Percentiles rank a stretch among this genome's conserved stretches.
phyloP scores from a whole-genome alignment of 495 filamentous ascomycete genomes.

The Lepidopterella palustris region DNA sequence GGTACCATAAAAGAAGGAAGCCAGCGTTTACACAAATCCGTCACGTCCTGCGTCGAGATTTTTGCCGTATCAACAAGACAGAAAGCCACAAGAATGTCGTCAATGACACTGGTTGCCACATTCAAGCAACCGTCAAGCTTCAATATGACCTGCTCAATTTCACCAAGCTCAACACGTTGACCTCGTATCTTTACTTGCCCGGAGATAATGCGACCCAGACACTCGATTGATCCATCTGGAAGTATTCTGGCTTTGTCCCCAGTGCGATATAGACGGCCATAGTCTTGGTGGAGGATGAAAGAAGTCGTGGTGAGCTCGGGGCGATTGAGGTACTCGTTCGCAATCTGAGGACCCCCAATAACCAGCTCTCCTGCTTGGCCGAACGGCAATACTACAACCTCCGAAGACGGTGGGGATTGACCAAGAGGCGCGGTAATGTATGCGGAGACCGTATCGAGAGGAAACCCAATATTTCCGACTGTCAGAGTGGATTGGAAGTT shows the following conservation, averaged over 20 bases:
- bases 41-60: conserved; percentile 38
- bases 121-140: conserved; percentile 46
- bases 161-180: conserved; percentile 76
- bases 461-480: conserved; percentile 62
- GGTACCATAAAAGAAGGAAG: conserved; percentile 75
- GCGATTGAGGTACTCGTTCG: conserved; percentile 75
- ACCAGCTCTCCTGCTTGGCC: conserved; percentile 76
- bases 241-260: conserved; percentile 73
- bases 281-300: conserved; percentile 54
- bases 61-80: conserved; percentile 44
- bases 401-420: not conserved
- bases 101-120: conserved; percentile 55
- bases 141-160: conserved; percentile 65
- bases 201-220: conserved; percentile 68
- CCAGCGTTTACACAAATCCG: conserved; percentile 58
- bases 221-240: conserved; percentile 65
- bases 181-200: conserved; percentile 80
- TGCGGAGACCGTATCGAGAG: conserved; percentile 68
- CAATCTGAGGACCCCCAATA: conserved; percentile 72
- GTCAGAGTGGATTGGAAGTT: conserved; percentile 42
- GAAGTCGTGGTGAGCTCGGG: conserved; percentile 65
- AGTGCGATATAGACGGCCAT: conserved; percentile 66
- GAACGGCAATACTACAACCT: conserved; percentile 47
- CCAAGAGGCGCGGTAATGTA: conserved; percentile 50
- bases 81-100: conserved; percentile 59